Evolutionary conservation across 1,139 yeast genomes (phyloP).

Genomic region (Blastobotrys apis): DNA sequence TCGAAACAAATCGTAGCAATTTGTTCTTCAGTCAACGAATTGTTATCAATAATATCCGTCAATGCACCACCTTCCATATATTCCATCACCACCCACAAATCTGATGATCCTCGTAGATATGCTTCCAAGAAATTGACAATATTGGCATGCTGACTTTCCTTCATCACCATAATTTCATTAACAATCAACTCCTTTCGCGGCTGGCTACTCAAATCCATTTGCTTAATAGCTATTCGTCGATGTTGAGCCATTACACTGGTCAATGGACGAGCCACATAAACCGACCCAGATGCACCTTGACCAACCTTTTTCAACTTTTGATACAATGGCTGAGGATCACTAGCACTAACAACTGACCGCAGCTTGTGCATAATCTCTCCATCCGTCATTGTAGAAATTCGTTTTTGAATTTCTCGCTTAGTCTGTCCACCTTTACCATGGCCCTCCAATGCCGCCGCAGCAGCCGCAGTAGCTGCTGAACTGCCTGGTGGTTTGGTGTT

Average conservation of each 20-base stretch:
- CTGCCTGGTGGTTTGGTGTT: conserved; percentile 24
- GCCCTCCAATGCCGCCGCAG: conserved; percentile 30
- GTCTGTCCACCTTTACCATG: conserved; percentile 14
- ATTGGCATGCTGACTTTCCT: conserved; percentile 82
- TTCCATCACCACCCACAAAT: conserved; percentile 91
- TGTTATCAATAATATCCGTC: conserved; percentile 83
- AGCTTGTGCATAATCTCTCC: conserved; percentile 81
- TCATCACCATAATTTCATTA: conserved; percentile 92
- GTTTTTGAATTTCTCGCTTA: conserved; percentile 43
- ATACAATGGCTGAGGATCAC: conserved; percentile 82
- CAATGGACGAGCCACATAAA: conserved; percentile 76
- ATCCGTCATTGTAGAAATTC: conserved; percentile 72
- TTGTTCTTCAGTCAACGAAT: conserved; percentile 74
- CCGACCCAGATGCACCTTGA: conserved; percentile 99
- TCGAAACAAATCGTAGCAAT: conserved; percentile 89
- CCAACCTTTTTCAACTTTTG: conserved; percentile 93
- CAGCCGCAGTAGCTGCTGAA: conserved; percentile 35
- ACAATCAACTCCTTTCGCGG: conserved; percentile 94
- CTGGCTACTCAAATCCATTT: conserved; percentile 88
- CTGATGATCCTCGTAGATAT: conserved; percentile 52
- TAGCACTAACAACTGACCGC: conserved; percentile 73
- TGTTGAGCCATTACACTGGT: conserved; percentile 31
- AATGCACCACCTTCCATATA: conserved; percentile 88
- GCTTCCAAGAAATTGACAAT: conserved; percentile 91
- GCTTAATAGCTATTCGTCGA: conserved; percentile 71